phyloP scores from a whole-genome alignment of 2,329 filamentous ascomycete species.

The Chrysoporthe puriensis region DNA sequence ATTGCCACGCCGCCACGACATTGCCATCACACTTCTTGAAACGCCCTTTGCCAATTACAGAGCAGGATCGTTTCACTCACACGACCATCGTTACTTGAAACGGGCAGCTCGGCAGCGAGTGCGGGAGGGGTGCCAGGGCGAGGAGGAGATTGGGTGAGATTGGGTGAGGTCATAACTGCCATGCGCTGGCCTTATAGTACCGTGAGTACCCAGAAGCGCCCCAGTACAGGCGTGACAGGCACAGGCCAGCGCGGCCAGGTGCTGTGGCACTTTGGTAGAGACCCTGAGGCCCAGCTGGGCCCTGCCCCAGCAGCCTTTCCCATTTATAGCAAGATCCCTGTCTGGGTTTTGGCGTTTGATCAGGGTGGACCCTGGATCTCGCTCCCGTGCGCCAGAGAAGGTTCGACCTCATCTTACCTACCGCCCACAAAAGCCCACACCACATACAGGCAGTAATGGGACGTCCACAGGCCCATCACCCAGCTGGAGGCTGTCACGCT shows the following conservation, averaged over 20 bases:
- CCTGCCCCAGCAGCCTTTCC: background rate
- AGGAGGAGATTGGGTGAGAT: slow-evolving; percentile 7
- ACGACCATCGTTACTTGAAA: background rate
- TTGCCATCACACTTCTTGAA: background rate
- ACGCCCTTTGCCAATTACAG: slow-evolving; percentile 4
- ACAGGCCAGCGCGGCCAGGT: too few relatives aligned
- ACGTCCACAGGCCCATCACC: too few relatives aligned
- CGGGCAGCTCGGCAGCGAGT: background rate
- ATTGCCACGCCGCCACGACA: slow-evolving; percentile 2
- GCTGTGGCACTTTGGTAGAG: too few relatives aligned
- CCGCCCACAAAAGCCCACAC: background rate
- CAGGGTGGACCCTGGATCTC: background rate
- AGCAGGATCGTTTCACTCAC: slow-evolving; percentile 1
- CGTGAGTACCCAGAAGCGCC: too few relatives aligned
- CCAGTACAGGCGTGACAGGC: too few relatives aligned
- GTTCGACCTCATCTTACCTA: background rate
- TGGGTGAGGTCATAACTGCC: background rate
- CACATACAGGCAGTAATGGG: too few relatives aligned
- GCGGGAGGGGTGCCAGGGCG: background rate
- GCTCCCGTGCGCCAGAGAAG: slow-evolving; percentile 5
- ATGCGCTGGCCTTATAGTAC: background rate
- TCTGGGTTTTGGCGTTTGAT: background rate
- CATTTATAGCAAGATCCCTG: background rate
- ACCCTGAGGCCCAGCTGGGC: too few relatives aligned
- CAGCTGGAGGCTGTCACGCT: too few relatives aligned